Evolutionary conservation across 106 monocot genomes (phyloP), one percentile per base, ranked within the genome.

Genomic region (Ottelia alismoides): DNA sequence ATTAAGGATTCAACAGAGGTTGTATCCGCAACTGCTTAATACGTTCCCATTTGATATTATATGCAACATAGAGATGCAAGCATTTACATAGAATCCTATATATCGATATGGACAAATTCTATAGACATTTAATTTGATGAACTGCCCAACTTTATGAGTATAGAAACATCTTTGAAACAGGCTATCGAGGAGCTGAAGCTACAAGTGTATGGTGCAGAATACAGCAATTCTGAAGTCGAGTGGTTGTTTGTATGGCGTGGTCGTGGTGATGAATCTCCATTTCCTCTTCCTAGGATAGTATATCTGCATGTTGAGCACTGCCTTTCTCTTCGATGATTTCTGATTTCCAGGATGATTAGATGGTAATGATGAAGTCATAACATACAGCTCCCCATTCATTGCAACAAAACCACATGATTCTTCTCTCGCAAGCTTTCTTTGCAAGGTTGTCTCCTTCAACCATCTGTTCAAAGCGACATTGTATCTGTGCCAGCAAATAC

Each of bases 401-500:
- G 80, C 74, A 46, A 75, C 70, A 58, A 94, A 94, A 11, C 75
- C 72, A 63, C 83, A 88, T 0, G 80, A 74, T 25, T 80, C 70
- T 16, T 70, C 70, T 19, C 17, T 28, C 26, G 57, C 28, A 22
- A 81, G 52, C 55, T 73, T 84, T 43, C 65, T 65, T 10, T 61
- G 67, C 55, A 88, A 45, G 12, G 57, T 76, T 1, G 84, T 64
- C 51, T 76, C 93, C 57, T 81, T 94, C 52, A 54, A 5, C 93
- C 93, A 94, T 28, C 72, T 40, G 52, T 88, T 94, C 11, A n/a
- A 58, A 28, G 48, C 51, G 30, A 84, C 71, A 43, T 78, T 45
- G 27, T 84, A 88, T 58, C 93, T 94, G 40, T 43, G 16, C n/a
- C n/a, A n/a, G n/a, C n/a, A n/a, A n/a, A n/a, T n/a, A n/a, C n/a